A percentile compares a stretch with the other conserved stretches of the same genome.
These are phyloP conservation scores for Solanum paucissectum DNA, from an alignment of 257 asterid species.

Conservation along the genomic window DNA sequence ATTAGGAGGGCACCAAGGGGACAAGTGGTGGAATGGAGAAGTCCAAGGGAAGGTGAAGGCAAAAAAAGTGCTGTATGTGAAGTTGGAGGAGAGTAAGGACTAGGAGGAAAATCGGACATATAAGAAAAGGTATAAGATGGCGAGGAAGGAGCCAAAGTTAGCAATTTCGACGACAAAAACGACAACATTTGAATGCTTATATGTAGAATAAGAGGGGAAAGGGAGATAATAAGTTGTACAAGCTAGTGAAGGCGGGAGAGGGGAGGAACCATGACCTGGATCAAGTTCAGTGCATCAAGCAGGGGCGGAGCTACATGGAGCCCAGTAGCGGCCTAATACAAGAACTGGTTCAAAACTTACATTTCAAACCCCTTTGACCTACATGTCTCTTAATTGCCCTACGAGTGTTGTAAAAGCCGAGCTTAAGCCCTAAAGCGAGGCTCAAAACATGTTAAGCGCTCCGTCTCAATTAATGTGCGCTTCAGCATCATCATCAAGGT, in stretches of 20 bases:
- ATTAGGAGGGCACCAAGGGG: not conserved
- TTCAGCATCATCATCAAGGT: not conserved
- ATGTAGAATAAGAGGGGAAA: not conserved
- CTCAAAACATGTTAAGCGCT: not conserved
- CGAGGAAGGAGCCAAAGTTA: not conserved
- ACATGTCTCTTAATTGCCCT: not conserved
- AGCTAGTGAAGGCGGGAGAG: not conserved
- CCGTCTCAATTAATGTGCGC: too few species aligned
- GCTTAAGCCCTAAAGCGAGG: not conserved
- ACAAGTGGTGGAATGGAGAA: not conserved
- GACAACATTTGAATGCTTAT: not conserved
- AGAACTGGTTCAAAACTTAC: not conserved
- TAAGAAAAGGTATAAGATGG: not conserved
- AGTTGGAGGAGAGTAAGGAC: not conserved
- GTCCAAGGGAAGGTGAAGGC: not conserved
- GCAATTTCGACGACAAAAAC: not conserved
- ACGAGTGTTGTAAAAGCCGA: not conserved
- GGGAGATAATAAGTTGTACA: not conserved
- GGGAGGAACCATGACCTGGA: not conserved
- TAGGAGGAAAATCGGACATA: not conserved
- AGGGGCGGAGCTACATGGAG: not conserved
- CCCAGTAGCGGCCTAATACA: not conserved
- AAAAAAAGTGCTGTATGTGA: not conserved
- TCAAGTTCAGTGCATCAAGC: not conserved
- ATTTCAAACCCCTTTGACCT: not conserved